These are phyloP conservation scores for Tolypocladium tundrense DNA, from an alignment of 2,329 filamentous ascomycete species.

Conservation along the genomic window DNA sequence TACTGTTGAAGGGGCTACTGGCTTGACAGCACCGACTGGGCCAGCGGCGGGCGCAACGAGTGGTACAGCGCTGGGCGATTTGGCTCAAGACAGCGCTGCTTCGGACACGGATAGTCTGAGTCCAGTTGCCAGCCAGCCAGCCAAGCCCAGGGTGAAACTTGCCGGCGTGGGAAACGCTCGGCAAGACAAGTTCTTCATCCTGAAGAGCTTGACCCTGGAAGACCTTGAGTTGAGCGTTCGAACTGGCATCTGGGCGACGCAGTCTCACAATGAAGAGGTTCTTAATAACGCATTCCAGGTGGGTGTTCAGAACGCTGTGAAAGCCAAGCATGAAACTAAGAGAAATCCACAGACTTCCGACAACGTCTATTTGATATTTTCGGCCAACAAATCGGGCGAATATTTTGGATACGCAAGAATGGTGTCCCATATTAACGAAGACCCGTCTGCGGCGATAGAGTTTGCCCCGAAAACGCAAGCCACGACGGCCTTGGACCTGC, in stretches of 20 bases:
- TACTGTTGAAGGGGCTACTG: slow-evolving; percentile 33
- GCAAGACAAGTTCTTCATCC: slow-evolving; percentile 57
- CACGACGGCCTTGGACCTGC: slow-evolving; percentile 52
- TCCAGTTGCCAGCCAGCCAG: slow-evolving; percentile 2
- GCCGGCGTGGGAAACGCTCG: neutral
- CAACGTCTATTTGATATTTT: slow-evolving; percentile 87
- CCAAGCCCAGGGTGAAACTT: neutral
- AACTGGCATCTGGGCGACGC: slow-evolving; percentile 87
- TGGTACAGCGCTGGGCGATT: slow-evolving; percentile 5
- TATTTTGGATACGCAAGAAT: slow-evolving; percentile 95
- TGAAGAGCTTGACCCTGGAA: slow-evolving; percentile 86
- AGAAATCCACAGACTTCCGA: slow-evolving; percentile 57
- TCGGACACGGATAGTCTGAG: neutral
- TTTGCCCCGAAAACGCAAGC: slow-evolving; percentile 57
- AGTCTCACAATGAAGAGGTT: slow-evolving; percentile 80
- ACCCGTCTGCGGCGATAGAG: slow-evolving; percentile 58
- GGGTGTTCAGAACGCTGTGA: slow-evolving; percentile 13
- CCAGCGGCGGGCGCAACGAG: slow-evolving; percentile 33
- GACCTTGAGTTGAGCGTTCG: slow-evolving; percentile 82
- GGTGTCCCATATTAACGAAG: slow-evolving; percentile 72
- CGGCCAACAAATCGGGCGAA: slow-evolving; percentile 93
- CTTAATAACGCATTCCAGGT: slow-evolving; percentile 80
- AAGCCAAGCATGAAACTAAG: slow-evolving; percentile 1
- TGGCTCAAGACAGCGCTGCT: slow-evolving; percentile 4
- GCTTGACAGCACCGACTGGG: slow-evolving; percentile 42